Evolutionary conservation across 768 basidiomycete species (phyloP), one percentile per base, ranked within the genome.

Genomic region (Kockovaella imperatae): DNA sequence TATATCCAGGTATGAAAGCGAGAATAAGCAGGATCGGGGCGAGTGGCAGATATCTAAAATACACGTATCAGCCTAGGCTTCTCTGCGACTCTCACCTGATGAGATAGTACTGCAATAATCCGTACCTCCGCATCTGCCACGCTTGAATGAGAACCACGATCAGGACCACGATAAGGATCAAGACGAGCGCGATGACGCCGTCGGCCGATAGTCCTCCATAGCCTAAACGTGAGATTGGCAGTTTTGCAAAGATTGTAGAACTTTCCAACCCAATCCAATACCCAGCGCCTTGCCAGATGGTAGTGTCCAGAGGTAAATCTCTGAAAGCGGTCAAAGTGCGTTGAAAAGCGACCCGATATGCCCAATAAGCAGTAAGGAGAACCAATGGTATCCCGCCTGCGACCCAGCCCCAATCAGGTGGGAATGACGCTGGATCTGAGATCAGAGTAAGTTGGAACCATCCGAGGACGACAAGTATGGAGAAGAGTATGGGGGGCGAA

Each of bases 181-280:
- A 42, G 5, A 53, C 41, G 26, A 63, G 23, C 3, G 53, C 45
- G 15, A 54, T 52, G 0, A 61, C 47, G 3, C 60, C 61, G 14
- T 35, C 49, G 2, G 56, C 45, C 25, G 58, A 53, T 8, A 67
- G 45, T 5, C 45, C 42, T 18, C 52, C 59, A 34, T 60, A 58
- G 2, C 57, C 61, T 11, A 67, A 31, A 20, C 64, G 39, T 7
- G 51, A 35, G 28, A 63, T 55, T 3, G 64, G 64, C 25, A 67
- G 38, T 38, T 42, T 49, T 5, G 55, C 54, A 39, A 67, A 67
- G 10, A 67, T 56, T 3, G 54, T 57, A 1, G 46, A 50, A 26
- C 51, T 53, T 35, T 67, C 64, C 7, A 67, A 41, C 4, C 64
- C 64, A 15, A 67, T 52, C 64, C 64, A 67, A 39, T 36, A 61